These are phyloP conservation scores for Cercospora sp. DNA, from an alignment of 2,329 filamentous ascomycete genomes.

Conservation along the genomic window DNA sequence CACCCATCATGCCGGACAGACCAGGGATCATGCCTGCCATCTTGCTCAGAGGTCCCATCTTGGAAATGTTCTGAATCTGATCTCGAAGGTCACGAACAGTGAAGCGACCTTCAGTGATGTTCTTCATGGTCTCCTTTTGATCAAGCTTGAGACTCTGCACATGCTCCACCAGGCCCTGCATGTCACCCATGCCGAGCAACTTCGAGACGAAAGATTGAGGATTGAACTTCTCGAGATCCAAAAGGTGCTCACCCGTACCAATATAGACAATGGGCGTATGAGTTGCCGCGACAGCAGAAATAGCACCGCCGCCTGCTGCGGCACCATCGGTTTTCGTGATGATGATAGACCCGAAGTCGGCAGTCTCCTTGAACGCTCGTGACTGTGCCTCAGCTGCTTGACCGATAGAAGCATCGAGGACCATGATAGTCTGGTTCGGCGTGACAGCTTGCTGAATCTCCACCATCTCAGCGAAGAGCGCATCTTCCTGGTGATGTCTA, in stretches of 20 bases:
- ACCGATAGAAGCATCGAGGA: constrained; percentile 92
- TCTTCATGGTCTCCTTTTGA: constrained; percentile 99
- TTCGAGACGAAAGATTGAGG: constrained; percentile 93
- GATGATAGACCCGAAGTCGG: constrained; percentile 96
- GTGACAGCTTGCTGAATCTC: constrained; percentile 90
- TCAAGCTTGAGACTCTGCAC: constrained; percentile 94
- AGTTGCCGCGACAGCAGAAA: constrained; percentile 94
- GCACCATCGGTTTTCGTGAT: constrained; percentile 99
- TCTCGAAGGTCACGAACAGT: constrained; percentile 92
- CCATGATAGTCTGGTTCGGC: constrained; percentile 97
- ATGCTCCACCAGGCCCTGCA: constrained; percentile 91
- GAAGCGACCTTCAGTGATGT: constrained; percentile 95
- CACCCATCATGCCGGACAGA: constrained; percentile 87
- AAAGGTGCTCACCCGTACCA: constrained; percentile 94
- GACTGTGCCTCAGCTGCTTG: constrained; percentile 94
- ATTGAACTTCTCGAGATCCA: constrained; percentile 89
- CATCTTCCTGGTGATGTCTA: constrained; percentile 89
- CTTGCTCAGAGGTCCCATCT: constrained; percentile 96
- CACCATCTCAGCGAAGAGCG: constrained; percentile 95
- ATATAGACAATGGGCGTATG: constrained; percentile 97
- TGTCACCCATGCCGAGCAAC: constrained; percentile 94
- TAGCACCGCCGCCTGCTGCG: constrained; percentile 92
- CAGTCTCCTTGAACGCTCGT: constrained; percentile 94
- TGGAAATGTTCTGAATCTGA: constrained; percentile 97
- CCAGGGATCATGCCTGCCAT: constrained; percentile 99